Evolutionary conservation across 1,284 basidiomycete species (phyloP), one percentile per base, ranked within the genome.

Genomic region (Coniferiporia weirii): DNA sequence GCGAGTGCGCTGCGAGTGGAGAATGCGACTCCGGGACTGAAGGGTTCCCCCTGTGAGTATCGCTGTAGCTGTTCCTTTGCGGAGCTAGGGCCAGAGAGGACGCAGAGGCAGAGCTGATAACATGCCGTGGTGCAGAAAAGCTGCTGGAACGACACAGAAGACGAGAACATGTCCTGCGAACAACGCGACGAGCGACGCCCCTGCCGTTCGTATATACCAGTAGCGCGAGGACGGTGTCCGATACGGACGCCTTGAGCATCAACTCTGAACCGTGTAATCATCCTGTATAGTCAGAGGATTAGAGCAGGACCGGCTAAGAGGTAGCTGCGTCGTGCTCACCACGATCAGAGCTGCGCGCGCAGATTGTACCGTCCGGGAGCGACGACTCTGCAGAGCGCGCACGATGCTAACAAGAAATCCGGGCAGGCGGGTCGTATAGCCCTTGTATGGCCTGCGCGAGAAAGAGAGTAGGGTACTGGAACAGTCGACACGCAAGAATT

Each of bases 171-270:
- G 63, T 9, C 19, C 15, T n/a, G 44, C 17, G 3, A 19, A 46
- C 17, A 46, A 19, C 44, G 56, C 40, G 58, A 66, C 60, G 65
- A 59, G 66, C 66, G 67, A 65, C 63, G 64, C 68, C 66, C 66
- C 66, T 70, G 63, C 22, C 43, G 43, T 45, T 36, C 44, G 43
- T 47, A 44, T 49, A 19, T 48, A 38, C 20, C 52, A 43, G 34
- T 17, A 17, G 52, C 15, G 35, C 70, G 65, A 67, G 68, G 66
- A 68, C 67, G 70, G 81, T 79, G 80, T 82, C 83, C 80, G 79
- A 79, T 78, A 80, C 82, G 81, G 84, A 86, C 81, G 81, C 86
- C 83, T 82, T 83, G 74, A 87, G 81, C 87, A 90, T 90, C 79
- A 84, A 87, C 73, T 59, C 22, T 27, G 68, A 71, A 74, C 76